Conservation (phyloP, 164 flowering plant genomes). For the Magnolia kwangsiensis region DNA sequence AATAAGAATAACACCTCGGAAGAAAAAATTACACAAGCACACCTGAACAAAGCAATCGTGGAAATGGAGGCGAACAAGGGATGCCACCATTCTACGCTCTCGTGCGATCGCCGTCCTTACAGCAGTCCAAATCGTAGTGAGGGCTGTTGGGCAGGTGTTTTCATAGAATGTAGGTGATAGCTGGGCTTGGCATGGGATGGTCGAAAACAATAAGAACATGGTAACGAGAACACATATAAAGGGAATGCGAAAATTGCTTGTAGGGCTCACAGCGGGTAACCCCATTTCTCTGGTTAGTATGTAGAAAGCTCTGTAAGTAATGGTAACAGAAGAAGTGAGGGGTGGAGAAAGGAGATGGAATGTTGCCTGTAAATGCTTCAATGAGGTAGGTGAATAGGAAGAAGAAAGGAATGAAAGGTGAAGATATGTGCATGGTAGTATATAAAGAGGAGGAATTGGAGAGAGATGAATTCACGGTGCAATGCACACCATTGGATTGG, state of each 20-base stretch:
- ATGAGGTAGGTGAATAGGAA: background rate
- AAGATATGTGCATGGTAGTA: background rate
- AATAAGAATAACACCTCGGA: background rate
- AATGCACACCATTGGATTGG: background rate
- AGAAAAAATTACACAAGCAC: background rate
- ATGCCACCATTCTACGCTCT: constrained; percentile 25
- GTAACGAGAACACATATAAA: background rate
- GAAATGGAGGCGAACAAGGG: constrained; percentile 29
- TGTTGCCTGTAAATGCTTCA: background rate
- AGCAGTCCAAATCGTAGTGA: constrained; percentile 3
- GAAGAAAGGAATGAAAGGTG: background rate
- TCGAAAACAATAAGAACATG: background rate
- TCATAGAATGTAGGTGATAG: constrained; percentile 3
- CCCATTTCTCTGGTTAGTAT: background rate
- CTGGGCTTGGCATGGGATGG: background rate
- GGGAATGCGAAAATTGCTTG: background rate
- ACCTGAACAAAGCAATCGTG: constrained; percentile 37
- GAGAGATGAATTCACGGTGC: background rate
- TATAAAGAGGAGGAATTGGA: background rate
- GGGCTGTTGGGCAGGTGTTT: background rate
- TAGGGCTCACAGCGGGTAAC: background rate
- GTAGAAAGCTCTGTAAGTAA: background rate
- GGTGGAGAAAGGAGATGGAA: background rate
- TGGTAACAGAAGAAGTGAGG: background rate
- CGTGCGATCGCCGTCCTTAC: background rate